Evolutionary conservation across 2,329 filamentous ascomycete genomes (phyloP), one percentile per base, ranked within the genome.

Genomic region (Furcasterigmium furcatum): DNA sequence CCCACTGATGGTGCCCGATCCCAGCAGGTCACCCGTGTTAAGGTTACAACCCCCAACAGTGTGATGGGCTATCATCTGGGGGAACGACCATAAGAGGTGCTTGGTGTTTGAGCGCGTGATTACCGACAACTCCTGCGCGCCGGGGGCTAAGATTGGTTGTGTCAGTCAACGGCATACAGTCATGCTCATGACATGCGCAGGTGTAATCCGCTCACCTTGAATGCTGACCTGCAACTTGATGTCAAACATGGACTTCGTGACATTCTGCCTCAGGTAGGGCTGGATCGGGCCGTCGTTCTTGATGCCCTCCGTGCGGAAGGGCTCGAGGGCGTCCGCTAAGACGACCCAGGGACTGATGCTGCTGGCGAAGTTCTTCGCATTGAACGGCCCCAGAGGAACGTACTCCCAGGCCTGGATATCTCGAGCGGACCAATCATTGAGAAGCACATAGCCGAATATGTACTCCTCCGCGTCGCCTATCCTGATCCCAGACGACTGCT

Each of bases 21-120:
- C 87, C 5, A 91, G 65, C 36, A 91, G 63, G 58, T 91, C 87
- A 32, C 87, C 87, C 0, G 80, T 73, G 30, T 79, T 75, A 68
- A 91, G 74, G 1, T 80, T 79, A 64, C 87, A 91, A 6, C 87
- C 87, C 2, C 81, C 83, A 44, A 86, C 73, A 1, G 83, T 82
- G 61, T 91, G 87, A 62, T 91, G 87, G 2, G 87, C 77, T 32
- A 91, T 66, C 85, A 90, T 89, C 62, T 91, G 87, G 2, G 84
- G 76, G 65, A 88, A 91, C 0, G 85, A 88, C 72, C 80, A 91
- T 2, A 90, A 71, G 4, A 91, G 70, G 41, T 65, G 57, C 43
- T 49, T 51, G 36, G 48, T 45, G 18, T 39, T 52, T 27, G 47
- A 56, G 46, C 22, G 48, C 48, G 41, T 54, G 47, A 47, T 50